These are phyloP conservation scores for Hordeum pubiflorum DNA, from an alignment of 202 grass and related monocot genomes.

Conservation along the genomic window DNA sequence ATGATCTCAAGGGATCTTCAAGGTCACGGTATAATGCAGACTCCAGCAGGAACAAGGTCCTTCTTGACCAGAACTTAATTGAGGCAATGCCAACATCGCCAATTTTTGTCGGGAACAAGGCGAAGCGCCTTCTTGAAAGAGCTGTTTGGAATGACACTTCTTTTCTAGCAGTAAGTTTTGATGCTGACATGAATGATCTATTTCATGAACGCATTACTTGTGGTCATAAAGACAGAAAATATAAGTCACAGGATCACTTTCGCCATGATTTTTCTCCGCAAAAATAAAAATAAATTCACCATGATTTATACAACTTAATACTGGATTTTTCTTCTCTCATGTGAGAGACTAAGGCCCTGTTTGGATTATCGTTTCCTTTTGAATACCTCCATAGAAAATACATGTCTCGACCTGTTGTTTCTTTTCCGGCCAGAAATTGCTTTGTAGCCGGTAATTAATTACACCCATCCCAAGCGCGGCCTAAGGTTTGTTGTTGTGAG, in stretches of 20 bases:
- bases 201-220: neutral
- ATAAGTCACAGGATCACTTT: neutral
- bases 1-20: conserved; percentile 95
- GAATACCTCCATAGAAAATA: no score
- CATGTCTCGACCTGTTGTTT: no score
- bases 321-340: neutral
- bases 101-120: conserved; percentile 99
- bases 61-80: conserved; percentile 98
- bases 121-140: conserved; percentile 82
- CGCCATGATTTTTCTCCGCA: neutral
- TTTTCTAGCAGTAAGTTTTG: conserved; percentile 87
- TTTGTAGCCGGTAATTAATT: no score
- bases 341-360: neutral
- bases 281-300: no score
- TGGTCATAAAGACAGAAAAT: neutral
- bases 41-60: conserved; percentile 83
- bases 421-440: no score
- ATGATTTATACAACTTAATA: no score
- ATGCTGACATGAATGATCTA: conserved; percentile 7
- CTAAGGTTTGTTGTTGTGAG: neutral
- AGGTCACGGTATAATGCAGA: conserved; percentile 95
- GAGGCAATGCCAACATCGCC: conserved; percentile 96
- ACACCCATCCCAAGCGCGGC: no score
- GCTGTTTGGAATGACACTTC: conserved; percentile 98
- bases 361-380: no score